phyloP scores from a whole-genome alignment of 306 rosid species.

The Sindora glabra region DNA sequence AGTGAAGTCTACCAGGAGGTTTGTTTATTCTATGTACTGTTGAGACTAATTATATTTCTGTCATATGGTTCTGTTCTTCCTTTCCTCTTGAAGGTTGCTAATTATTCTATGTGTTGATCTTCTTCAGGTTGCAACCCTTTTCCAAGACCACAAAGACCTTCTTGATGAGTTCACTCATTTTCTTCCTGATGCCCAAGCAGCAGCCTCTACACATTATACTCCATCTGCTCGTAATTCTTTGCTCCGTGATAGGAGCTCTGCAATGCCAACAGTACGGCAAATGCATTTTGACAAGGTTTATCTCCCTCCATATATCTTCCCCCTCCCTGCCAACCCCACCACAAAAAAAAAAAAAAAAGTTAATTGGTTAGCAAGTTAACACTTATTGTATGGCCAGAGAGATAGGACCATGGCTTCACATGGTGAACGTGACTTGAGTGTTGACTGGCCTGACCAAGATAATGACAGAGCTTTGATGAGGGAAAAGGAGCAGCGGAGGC shows the following conservation, averaged over 20 bases:
- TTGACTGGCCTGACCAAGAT: constrained; percentile 80
- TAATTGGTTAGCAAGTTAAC: constrained; percentile 21
- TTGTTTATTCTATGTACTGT: constrained; percentile 1
- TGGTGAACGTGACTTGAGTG: constrained; percentile 76
- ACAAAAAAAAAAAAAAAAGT: no score
- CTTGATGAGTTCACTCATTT: constrained; percentile 83
- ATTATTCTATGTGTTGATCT: constrained; percentile 14
- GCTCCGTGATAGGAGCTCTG: constrained; percentile 77
- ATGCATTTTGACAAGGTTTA: constrained; percentile 72
- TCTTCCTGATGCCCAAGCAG: constrained; percentile 69
- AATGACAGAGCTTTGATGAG: constrained; percentile 60
- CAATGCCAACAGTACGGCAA: constrained; percentile 64
- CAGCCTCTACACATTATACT: constrained; percentile 52
- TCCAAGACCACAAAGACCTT: constrained; percentile 76
- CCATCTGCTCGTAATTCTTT: constrained; percentile 51
- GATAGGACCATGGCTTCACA: constrained; percentile 58
- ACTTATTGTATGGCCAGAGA: constrained; percentile 46
- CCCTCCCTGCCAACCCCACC: constrained; percentile 17
- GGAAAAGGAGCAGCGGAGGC: constrained; percentile 83
- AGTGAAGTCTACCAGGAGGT: constrained; percentile 86
- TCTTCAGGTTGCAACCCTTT: constrained; percentile 80
- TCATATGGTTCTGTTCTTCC: not conserved
- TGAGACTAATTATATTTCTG: not conserved
- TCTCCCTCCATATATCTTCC: constrained; percentile 4
- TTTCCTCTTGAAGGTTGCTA: not conserved